These are phyloP conservation scores for Tuber borchii DNA, from an alignment of 495 filamentous ascomycete genomes.

Conservation along the genomic window DNA sequence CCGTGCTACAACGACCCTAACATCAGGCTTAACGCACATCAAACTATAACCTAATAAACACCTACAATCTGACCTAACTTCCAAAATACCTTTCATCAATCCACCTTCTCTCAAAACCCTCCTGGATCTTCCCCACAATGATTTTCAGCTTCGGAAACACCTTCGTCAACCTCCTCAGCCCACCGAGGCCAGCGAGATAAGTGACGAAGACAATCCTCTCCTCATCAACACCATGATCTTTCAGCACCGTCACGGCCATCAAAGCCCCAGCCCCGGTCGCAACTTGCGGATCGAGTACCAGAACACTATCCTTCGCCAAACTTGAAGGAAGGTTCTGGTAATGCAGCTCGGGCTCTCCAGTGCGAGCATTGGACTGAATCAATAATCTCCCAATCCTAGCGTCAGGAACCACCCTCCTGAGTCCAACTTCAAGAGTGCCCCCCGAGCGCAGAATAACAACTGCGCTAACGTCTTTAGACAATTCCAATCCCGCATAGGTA, in stretches of 20 bases:
- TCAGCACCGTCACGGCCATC: slow-evolving; percentile 90
- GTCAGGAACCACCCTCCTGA: slow-evolving; percentile 84
- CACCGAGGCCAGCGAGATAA: slow-evolving; percentile 72
- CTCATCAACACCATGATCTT: slow-evolving; percentile 87
- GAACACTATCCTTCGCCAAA: slow-evolving; percentile 70
- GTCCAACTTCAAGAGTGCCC: slow-evolving; percentile 74
- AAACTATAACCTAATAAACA: neutral
- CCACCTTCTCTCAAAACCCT: slow-evolving; percentile 72
- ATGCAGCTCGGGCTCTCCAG: slow-evolving; percentile 85
- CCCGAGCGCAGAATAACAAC: slow-evolving; percentile 85
- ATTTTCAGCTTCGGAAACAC: slow-evolving; percentile 81
- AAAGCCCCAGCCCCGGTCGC: slow-evolving; percentile 84
- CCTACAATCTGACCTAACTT: slow-evolving; percentile 21
- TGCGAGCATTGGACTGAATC: slow-evolving; percentile 79
- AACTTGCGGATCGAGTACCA: slow-evolving; percentile 91
- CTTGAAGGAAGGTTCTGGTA: slow-evolving; percentile 68
- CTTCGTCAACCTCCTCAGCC: slow-evolving; percentile 70
- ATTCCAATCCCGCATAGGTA: slow-evolving; percentile 60
- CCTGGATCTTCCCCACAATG: slow-evolving; percentile 71
- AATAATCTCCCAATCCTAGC: slow-evolving; percentile 81
- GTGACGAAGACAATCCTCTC: slow-evolving; percentile 83
- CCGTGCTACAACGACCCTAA: neutral
- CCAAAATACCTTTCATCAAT: slow-evolving; percentile 53
- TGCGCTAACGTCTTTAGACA: slow-evolving; percentile 67
- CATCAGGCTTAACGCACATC: neutral